These are phyloP conservation scores for Trypanosoma cruzi DNA, from an alignment of 208 protist genomes.

Conservation along the genomic window DNA sequence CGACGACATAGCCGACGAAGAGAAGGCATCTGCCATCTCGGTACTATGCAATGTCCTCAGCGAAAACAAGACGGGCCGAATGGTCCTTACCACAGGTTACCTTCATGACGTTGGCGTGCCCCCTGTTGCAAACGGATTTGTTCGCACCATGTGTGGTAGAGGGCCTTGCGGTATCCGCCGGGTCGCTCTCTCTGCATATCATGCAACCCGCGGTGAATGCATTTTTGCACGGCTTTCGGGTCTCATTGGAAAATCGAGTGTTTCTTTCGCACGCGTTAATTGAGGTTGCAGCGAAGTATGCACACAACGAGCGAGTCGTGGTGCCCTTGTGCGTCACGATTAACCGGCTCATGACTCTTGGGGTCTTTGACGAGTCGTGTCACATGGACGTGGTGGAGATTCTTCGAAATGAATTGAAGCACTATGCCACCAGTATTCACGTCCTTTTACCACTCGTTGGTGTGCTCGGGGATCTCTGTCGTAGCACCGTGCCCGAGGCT, in stretches of 20 bases:
- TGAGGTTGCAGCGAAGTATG: slow-evolving; percentile 44
- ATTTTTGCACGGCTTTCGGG: slow-evolving; percentile 51
- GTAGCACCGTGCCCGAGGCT: slow-evolving; percentile 46
- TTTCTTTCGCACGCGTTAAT: slow-evolving; percentile 63
- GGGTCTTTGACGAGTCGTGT: slow-evolving; percentile 44
- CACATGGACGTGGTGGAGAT: slow-evolving; percentile 56
- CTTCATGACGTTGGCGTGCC: slow-evolving; percentile 43
- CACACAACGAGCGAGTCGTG: slow-evolving; percentile 77
- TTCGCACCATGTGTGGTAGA: slow-evolving; percentile 66
- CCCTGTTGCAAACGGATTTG: slow-evolving; percentile 49
- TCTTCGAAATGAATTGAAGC: slow-evolving; percentile 68
- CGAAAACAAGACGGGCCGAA: slow-evolving; percentile 15
- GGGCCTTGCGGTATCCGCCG: slow-evolving; percentile 83
- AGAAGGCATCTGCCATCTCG: slow-evolving; percentile 5
- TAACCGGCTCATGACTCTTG: slow-evolving; percentile 57
- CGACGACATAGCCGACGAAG: slow-evolving; percentile 24
- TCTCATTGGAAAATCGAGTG: slow-evolving; percentile 5
- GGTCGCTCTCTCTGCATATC: slow-evolving; percentile 87
- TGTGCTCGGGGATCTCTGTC: slow-evolving; percentile 69
- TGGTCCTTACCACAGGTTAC: slow-evolving; percentile 46
- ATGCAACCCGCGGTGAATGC: slow-evolving; percentile 58
- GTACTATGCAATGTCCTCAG: slow-evolving; percentile 1
- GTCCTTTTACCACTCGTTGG: slow-evolving; percentile 74
- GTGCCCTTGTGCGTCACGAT: slow-evolving; percentile 73
- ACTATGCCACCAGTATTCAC: slow-evolving; percentile 76